phyloP scores from a whole-genome alignment of 2,329 filamentous ascomycete species.

The Saccharata proteae region DNA sequence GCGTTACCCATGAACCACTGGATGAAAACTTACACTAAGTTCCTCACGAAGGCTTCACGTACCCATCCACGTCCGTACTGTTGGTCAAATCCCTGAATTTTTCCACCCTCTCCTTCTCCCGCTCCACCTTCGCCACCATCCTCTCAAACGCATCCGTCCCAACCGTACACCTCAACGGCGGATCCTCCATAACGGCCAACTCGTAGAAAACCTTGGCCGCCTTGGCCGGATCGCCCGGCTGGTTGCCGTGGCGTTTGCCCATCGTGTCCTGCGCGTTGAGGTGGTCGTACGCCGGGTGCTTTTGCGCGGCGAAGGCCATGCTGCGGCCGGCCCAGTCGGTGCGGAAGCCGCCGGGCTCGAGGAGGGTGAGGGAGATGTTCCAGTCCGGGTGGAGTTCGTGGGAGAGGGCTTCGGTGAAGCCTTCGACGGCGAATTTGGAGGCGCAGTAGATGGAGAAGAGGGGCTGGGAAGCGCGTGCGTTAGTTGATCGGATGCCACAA shows the following conservation, averaged over 20 bases:
- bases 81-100: conserved; percentile 39
- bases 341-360: conserved; percentile 35
- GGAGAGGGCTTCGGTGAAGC: conserved; percentile 33
- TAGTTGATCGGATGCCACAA: conserved; percentile 12
- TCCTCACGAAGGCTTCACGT: conserved; percentile 14
- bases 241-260: conserved; percentile 28
- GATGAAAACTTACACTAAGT: too few species aligned
- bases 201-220: conserved; percentile 42
- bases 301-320: conserved; percentile 34
- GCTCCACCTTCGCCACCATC: conserved; percentile 40
- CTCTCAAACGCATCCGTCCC: conserved; percentile 40
- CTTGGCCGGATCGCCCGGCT: conserved; percentile 40
- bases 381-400: conserved; percentile 34
- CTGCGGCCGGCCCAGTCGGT: conserved; percentile 35
- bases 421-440: conserved; percentile 38
- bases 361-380: conserved; percentile 32
- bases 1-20: too few species aligned
- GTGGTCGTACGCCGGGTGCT: conserved; percentile 35
- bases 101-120: conserved; percentile 35
- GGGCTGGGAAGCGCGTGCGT: conserved; percentile 12
- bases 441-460: too few species aligned
- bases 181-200: conserved; percentile 39
- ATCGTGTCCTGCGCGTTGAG: conserved; percentile 32
- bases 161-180: conserved; percentile 40
- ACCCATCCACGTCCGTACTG: conserved; percentile 35